Percentiles rank a stretch among this genome's conserved stretches.
phyloP scores from a whole-genome alignment of 2,329 filamentous ascomycete genomes.

The Metarhizium brunneum region DNA sequence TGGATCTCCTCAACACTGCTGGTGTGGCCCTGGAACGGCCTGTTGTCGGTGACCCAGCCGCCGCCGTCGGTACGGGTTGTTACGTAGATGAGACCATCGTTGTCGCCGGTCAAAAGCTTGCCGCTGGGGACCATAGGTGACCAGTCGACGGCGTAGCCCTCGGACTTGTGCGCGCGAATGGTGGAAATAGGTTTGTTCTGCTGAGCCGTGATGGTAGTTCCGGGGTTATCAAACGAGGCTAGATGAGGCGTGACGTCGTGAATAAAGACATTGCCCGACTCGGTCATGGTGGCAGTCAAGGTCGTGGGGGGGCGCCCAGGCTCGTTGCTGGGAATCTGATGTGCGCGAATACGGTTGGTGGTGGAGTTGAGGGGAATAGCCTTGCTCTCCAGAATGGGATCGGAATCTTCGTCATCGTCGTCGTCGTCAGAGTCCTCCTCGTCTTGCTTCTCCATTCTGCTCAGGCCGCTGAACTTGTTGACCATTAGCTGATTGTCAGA shows the following conservation, averaged over 20 bases:
- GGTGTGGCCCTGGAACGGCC: conserved; percentile 74
- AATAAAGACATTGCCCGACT: conserved; percentile 80
- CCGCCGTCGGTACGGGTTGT: conserved; percentile 83
- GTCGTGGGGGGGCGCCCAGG: conserved; percentile 67
- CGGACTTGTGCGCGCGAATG: conserved; percentile 80
- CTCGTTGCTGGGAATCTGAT: conserved; percentile 67
- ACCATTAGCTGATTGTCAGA: conserved; percentile 92
- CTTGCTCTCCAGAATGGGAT: conserved; percentile 90
- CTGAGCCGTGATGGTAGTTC: conserved; percentile 66
- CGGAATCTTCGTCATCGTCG: conserved; percentile 66
- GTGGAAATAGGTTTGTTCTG: conserved; percentile 85
- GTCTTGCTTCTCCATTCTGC: conserved; percentile 68
- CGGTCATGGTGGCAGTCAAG: conserved; percentile 84
- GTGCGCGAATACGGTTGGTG: conserved; percentile 85
- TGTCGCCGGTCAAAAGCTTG: conserved; percentile 86
- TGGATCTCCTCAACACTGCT: conserved; percentile 89
- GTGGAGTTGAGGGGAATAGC: conserved; percentile 77
- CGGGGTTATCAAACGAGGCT: conserved; percentile 80
- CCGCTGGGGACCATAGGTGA: conserved; percentile 67
- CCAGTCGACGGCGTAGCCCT: conserved; percentile 98
- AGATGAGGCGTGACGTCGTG: conserved; percentile 92
- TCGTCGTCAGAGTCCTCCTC: conserved; percentile 59
- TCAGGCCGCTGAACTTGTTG: conserved; percentile 89
- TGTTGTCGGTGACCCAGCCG: conserved; percentile 78
- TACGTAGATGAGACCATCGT: conserved; percentile 78